Evolutionary conservation across 1,284 basidiomycete species (phyloP).

Genomic region (Puccinia hordei): DNA sequence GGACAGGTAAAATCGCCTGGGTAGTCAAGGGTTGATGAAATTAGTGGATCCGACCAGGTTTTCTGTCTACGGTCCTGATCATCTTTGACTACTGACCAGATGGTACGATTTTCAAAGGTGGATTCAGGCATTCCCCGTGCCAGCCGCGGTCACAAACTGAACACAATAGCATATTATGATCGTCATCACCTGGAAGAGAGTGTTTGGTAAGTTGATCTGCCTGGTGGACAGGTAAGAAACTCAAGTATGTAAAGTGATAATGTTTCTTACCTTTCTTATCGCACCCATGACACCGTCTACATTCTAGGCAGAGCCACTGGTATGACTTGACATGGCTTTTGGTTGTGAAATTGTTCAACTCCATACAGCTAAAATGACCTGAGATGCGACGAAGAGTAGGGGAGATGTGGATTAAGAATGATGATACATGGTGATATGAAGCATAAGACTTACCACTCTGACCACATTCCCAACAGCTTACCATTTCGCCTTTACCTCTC

Average conservation of each 20-base stretch:
- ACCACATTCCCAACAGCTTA: conserved; percentile 51
- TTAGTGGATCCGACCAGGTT: background rate
- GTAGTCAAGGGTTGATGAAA: background rate
- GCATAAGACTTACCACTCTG: conserved; percentile 41
- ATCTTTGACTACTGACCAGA: conserved; percentile 11
- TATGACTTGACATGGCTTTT: conserved; percentile 46
- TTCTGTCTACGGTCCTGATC: background rate
- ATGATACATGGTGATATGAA: background rate
- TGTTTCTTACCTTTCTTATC: conserved; percentile 29
- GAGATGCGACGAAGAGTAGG: background rate
- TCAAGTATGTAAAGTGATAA: too few relatives aligned
- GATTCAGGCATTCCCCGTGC: conserved; percentile 41
- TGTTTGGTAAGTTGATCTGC: background rate
- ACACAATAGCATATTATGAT: conserved; percentile 40
- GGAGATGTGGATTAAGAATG: background rate
- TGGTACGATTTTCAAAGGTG: conserved; percentile 38
- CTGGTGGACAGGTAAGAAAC: background rate
- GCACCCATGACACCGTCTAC: conserved; percentile 38
- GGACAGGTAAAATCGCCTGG: conserved; percentile 49
- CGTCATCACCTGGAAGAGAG: conserved; percentile 34
- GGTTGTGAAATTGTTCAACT: conserved; percentile 36
- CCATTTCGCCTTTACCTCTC: conserved; percentile 46
- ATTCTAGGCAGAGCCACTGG: conserved; percentile 47
- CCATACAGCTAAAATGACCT: conserved; percentile 48
- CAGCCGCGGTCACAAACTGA: conserved; percentile 44